Evolutionary conservation across 768 basidiomycete genomes (phyloP).

Genomic region (Candolleomyces eurysporus): DNA sequence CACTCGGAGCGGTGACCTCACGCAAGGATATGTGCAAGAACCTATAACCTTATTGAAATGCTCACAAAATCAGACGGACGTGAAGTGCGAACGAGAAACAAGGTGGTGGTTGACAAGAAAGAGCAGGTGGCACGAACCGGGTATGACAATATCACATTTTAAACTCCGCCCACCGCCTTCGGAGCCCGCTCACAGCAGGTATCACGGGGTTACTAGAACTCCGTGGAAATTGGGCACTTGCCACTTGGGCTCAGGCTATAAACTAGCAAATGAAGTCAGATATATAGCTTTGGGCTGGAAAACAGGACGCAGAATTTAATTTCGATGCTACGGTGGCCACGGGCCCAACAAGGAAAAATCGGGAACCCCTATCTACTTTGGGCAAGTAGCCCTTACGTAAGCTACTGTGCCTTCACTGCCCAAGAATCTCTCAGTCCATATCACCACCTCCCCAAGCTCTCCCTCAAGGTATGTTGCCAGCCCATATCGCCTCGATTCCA

Average conservation of each 20-base stretch:
- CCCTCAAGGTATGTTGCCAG: slow-evolving; percentile 37
- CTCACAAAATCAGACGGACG: slow-evolving; percentile 3
- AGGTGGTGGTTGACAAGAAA: slow-evolving; percentile 17
- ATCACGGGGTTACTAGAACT: no score
- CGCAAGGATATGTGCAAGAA: neutral
- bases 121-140: slow-evolving; percentile 6
- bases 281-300: no score
- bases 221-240: neutral
- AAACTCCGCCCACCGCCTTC: slow-evolving; percentile 12
- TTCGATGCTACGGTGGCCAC: no score
- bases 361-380: neutral
- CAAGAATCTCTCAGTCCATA: neutral
- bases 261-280: no score
- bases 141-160: slow-evolving; percentile 6
- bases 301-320: no score
- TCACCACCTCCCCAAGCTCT: slow-evolving; percentile 4
- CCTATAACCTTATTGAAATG: neutral
- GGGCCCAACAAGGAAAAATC: no score
- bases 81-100: slow-evolving; percentile 11
- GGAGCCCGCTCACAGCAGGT: neutral
- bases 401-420: neutral
- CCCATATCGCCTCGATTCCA: slow-evolving; percentile 3
- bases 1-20: slow-evolving; percentile 1
- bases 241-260: neutral
- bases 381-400: neutral